Evolutionary conservation across 345 rosid species (phyloP).

Genomic region (Microcos paniculata): DNA sequence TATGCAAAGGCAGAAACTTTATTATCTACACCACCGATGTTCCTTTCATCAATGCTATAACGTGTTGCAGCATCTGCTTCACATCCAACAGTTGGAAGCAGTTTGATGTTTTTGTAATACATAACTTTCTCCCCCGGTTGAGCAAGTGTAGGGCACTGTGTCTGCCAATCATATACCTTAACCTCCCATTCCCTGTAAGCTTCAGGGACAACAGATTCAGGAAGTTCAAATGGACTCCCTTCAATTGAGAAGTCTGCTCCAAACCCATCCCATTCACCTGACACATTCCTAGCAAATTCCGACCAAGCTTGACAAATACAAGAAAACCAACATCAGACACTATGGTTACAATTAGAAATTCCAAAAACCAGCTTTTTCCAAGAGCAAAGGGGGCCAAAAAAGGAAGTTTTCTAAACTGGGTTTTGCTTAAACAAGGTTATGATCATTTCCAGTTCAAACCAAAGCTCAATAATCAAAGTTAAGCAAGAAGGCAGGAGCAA

Average conservation of each 20-base stretch:
- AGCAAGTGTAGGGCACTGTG: conserved; percentile 94
- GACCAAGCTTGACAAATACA: conserved; percentile 48
- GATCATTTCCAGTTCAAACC: background rate
- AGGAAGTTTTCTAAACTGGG: conserved; percentile 4
- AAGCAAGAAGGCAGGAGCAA: background rate
- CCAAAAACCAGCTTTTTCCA: background rate
- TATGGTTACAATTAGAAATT: conserved; percentile 12
- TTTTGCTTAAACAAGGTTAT: conserved; percentile 9
- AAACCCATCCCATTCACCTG: conserved; percentile 98
- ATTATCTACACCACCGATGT: conserved; percentile 35
- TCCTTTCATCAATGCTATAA: conserved; percentile 52
- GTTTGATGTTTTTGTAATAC: conserved; percentile 62
- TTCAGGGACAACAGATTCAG: conserved; percentile 83
- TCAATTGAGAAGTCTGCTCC: conserved; percentile 79
- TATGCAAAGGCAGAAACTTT: conserved; percentile 60
- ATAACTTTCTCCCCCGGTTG: conserved; percentile 35
- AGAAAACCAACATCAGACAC: background rate
- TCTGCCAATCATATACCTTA: conserved; percentile 95
- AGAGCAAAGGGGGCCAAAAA: background rate
- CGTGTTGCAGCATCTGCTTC: conserved; percentile 97
- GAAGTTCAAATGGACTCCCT: conserved; percentile 78
- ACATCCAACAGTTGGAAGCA: conserved; percentile 97
- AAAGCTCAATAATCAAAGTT: conserved; percentile 12
- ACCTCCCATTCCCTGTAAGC: conserved; percentile 98
- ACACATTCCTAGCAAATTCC: conserved; percentile 67